Base-by-base conservation (phyloP, 1,139 yeast species). In the Taiozyma onychis region DNA sequence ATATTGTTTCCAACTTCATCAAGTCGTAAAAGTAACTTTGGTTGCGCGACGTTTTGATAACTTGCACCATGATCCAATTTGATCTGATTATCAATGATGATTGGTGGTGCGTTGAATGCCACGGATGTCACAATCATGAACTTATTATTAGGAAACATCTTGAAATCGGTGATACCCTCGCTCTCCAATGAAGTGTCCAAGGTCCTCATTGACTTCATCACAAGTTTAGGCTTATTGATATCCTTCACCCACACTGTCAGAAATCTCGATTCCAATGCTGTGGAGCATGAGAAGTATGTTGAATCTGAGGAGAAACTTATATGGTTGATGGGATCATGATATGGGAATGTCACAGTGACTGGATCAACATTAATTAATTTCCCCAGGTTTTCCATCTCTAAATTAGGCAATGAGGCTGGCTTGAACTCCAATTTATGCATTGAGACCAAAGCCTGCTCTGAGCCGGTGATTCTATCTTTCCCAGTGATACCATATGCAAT, bases 81-180 rank as follows among this genome's bases (percentile, higher is more conserved):
- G 14, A 80, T 74, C 51, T 76, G 75, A 7, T 84, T 76, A 56
- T 81, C 85, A 27, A 83, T 72, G 10, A 83, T 73, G 47, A 83
- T 78, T 0, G 88, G 86, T 3, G 83, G 76, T 2, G 84, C 74
- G 51, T 78, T 76, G 48, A 76, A 76, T 3, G 87, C 83, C 6
- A 77, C 78, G 0, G 87, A 80, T 0, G 87, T 77, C 7, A 83
- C 73, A 16, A 81, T 75, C 77, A 83, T 74, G 43, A 75, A 65
- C 49, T 80, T 71, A 51, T 78, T 76, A 54, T 80, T 77, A 1
- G 86, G 87, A 65, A 83, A 81, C 65, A 90, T 85, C 52, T 79
- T 78, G n/a, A 88, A 71, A 55, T 85, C 88, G 0, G 98, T 91
- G 44, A 90, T 86, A 1, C 97, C 97, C 63, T 91, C 97, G 55